Evolutionary conservation across 2,329 filamentous ascomycete genomes (phyloP).

Genomic region (Alternaria incomplexa): DNA sequence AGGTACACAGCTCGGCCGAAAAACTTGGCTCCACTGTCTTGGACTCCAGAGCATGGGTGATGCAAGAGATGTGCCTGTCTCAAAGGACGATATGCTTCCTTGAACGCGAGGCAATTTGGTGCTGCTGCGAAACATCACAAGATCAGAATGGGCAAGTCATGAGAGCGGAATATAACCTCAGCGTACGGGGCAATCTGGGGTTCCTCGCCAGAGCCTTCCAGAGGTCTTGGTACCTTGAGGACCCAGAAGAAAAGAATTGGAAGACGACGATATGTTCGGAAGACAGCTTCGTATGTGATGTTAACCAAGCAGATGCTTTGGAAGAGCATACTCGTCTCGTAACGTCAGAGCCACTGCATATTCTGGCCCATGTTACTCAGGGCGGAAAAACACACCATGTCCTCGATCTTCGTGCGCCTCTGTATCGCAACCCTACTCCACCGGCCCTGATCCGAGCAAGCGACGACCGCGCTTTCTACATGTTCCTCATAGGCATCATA

Average conservation of each 20-base stretch:
- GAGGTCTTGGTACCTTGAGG: background rate
- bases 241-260: too few relatives aligned
- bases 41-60: background rate
- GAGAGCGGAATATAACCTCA: background rate
- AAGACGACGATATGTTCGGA: background rate
- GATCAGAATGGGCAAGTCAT: background rate
- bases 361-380: background rate
- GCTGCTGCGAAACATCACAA: background rate
- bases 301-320: background rate
- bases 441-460: background rate
- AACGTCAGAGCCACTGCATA: background rate
- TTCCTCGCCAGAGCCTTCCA: background rate
- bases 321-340: fast-evolving
- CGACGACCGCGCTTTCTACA: background rate
- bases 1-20: too few relatives aligned
- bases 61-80: background rate
- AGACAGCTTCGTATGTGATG: background rate
- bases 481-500: background rate
- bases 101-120: background rate
- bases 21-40: background rate
- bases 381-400: background rate
- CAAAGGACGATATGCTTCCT: background rate
- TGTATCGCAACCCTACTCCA: background rate
- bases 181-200: too few relatives aligned
- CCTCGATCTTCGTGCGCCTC: background rate